Conservation (phyloP, 805 yeast genomes). For the Clavispora phyllophila region DNA sequence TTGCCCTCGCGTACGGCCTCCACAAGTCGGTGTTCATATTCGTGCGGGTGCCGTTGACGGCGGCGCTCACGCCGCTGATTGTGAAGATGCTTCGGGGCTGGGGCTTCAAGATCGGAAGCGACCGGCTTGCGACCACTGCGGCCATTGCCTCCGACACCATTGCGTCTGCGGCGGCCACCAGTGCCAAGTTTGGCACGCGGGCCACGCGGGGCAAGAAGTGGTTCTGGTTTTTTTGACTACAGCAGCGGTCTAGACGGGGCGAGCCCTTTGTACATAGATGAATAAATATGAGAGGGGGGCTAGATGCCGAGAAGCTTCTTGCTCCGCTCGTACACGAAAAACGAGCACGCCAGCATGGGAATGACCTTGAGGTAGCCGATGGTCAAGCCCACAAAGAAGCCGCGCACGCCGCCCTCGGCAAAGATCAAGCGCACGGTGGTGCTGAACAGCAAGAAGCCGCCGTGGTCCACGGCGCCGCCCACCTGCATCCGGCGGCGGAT, state of each 20-base stretch:
- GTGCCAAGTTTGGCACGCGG: conserved; percentile 48
- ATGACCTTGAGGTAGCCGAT: conserved; percentile 93
- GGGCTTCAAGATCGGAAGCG: conserved; percentile 75
- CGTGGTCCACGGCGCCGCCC: conserved; percentile 67
- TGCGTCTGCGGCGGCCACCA: conserved; percentile 28
- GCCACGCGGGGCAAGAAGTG: conserved; percentile 51
- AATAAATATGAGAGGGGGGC: conserved; percentile 3
- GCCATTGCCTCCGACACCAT: conserved; percentile 10
- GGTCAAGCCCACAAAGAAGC: conserved; percentile 90
- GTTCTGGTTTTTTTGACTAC: conserved; percentile 52
- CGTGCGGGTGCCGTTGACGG: conserved; percentile 82
- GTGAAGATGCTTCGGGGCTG: conserved; percentile 60
- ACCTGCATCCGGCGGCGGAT: conserved; percentile 94
- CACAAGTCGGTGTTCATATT: conserved; percentile 78
- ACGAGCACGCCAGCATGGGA: conserved; percentile 97
- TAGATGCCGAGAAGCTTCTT: conserved; percentile 66
- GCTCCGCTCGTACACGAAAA: conserved; percentile 86
- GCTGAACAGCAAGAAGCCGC: conserved; percentile 49
- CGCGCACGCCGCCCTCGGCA: conserved; percentile 72
- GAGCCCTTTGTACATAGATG: not conserved
- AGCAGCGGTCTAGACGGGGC: not conserved
- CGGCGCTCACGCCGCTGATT: conserved; percentile 82
- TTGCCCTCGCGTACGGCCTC: conserved; percentile 85
- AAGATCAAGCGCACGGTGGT: conserved; percentile 57
- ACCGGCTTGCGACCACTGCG: conserved; percentile 39